A percentile compares a stretch with the other conserved stretches of the same genome.
phyloP scores from a whole-genome alignment of 768 basidiomycete genomes.

The Russula sp. region DNA sequence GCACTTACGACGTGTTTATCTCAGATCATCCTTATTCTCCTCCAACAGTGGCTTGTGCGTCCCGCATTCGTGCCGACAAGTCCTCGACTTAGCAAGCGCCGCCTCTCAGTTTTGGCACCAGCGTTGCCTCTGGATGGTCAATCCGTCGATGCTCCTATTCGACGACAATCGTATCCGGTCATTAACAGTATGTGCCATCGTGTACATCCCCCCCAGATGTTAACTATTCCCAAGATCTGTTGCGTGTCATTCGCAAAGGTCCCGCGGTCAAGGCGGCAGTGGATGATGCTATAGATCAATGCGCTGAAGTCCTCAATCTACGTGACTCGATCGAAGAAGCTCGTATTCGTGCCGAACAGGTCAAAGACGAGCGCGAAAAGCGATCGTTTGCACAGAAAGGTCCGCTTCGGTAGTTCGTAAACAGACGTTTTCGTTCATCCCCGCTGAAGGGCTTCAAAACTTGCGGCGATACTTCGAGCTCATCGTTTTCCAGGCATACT shows the following conservation, averaged over 20 bases:
- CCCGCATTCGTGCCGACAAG: slow-evolving; percentile 31
- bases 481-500: slow-evolving; percentile 84
- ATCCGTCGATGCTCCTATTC: slow-evolving; percentile 25
- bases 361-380: slow-evolving; percentile 63
- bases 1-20: background rate
- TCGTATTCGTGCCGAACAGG: slow-evolving; percentile 68
- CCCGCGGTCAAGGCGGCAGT: slow-evolving; percentile 78
- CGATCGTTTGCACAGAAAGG: slow-evolving; percentile 65
- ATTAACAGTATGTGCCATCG: slow-evolving; percentile 66
- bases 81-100: slow-evolving; percentile 32
- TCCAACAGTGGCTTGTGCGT: slow-evolving; percentile 71
- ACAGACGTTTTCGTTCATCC: background rate
- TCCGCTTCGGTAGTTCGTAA: slow-evolving; percentile 24
- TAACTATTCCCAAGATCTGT: slow-evolving; percentile 44
- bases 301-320: slow-evolving; percentile 74
- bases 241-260: slow-evolving; percentile 83
- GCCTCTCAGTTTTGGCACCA: slow-evolving; percentile 40
- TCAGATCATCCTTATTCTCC: slow-evolving; percentile 74
- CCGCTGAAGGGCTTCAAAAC: slow-evolving; percentile 57
- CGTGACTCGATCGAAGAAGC: slow-evolving; percentile 85
- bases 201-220: slow-evolving; percentile 7
- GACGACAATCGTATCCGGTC: slow-evolving; percentile 67
- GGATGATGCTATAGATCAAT: slow-evolving; percentile 84
- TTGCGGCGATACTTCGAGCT: slow-evolving; percentile 80
- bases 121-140: slow-evolving; percentile 31